Base-by-base conservation (phyloP, 306 rosid genomes). In the Nissolia schottii region DNA sequence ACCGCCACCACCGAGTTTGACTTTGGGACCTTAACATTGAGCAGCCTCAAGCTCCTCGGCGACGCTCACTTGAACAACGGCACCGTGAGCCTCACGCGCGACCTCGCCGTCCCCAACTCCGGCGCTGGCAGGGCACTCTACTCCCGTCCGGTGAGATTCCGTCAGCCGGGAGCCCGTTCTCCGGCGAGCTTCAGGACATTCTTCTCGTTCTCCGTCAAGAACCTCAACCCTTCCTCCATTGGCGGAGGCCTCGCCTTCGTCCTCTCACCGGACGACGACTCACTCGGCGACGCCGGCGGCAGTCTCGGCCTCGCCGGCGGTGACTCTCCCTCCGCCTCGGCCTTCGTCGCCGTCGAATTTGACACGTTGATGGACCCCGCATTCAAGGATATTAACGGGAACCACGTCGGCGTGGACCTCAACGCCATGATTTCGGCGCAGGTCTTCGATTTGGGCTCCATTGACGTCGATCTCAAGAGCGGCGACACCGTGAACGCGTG, bases 341-440 rank as follows among this genome's bases (percentile, higher is more conserved):
- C 80, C 0, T 95, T 84, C 37, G 34, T 95, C 43, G 99, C 99
- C n/a, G 93, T 91, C 6, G 99, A 95, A 64, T 95, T 91, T 40
- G 99, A 95, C 45, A 95, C 99, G 0, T 82, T 91, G 0, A 91
- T 91, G 99, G 97, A 95, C 79, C 96, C 86, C 6, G 96, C 88
- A 74, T 95, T 87, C 73, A 82, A 84, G 45, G 99, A 95, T 75
- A 86, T 91, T 77, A 95, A 95, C 16, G 91, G 99, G 2, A 95
- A 95, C 82, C 99, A 95, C 70, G 99, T 95, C 15, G 99, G 97
- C 1, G 79, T 95, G 85, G 97, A 95, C 85, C 83, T 89, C 29
- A 91, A 85, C 74, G 86, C 85, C 45, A 86, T 91, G 82, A 86
- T 95, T 37, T 95, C 97, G 0, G 55, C 78, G 0, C 79, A 83